Evolutionary conservation across 2,329 filamentous ascomycete species (phyloP).

Genomic region (Huntiella omanensis): DNA sequence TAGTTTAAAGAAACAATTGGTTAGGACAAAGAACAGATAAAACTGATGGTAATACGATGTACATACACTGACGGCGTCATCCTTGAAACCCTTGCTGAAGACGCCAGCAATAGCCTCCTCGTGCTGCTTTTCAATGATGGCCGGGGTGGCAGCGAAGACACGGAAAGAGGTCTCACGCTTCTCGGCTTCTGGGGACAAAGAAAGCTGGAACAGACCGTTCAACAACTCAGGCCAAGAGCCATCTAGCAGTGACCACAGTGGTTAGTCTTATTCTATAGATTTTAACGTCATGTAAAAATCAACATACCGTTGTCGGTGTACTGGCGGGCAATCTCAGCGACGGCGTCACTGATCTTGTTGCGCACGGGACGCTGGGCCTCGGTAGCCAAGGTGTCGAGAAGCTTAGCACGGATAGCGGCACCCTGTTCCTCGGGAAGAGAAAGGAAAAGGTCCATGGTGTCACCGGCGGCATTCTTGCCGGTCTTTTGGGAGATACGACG

Average conservation of each 20-base stretch:
- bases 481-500: slow-evolving; percentile 81
- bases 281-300: neutral
- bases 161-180: slow-evolving; percentile 86
- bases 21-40: neutral
- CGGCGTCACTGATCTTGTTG: slow-evolving; percentile 95
- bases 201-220: slow-evolving; percentile 69
- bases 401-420: slow-evolving; percentile 61
- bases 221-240: slow-evolving; percentile 83
- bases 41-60: neutral
- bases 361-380: slow-evolving; percentile 60
- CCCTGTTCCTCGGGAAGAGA: slow-evolving; percentile 58
- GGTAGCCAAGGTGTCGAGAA: slow-evolving; percentile 55
- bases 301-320: slow-evolving; percentile 75
- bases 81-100: slow-evolving; percentile 82
- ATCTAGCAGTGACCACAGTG: slow-evolving; percentile 28
- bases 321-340: slow-evolving; percentile 86
- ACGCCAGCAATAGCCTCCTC: slow-evolving; percentile 76
- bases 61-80: slow-evolving; percentile 59
- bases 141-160: slow-evolving; percentile 86
- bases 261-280: neutral
- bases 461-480: slow-evolving; percentile 52
- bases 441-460: slow-evolving; percentile 69
- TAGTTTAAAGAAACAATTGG: neutral
- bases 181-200: slow-evolving; percentile 63
- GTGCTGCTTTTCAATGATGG: slow-evolving; percentile 90